Conservation (phyloP, 805 yeast species). For the Vanderwaltozyma tropicalis region DNA sequence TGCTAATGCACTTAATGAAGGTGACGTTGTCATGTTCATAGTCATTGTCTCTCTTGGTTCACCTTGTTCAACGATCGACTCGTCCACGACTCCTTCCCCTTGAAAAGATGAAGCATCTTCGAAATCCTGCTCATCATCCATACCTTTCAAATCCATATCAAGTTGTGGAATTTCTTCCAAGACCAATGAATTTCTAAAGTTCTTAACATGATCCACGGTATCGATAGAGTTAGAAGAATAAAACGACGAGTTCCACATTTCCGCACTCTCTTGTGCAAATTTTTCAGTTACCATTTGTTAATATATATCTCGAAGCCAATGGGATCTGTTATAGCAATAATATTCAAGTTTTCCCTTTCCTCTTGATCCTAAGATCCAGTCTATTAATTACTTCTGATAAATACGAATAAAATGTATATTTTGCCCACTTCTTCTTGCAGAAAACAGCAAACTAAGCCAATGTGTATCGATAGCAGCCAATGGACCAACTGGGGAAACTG, state of each 20-base stretch:
- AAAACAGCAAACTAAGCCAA: too few relatives aligned
- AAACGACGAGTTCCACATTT: conserved; percentile 19
- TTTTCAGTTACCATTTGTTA: too few relatives aligned
- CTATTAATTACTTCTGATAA: too few relatives aligned
- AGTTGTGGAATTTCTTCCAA: conserved; percentile 19
- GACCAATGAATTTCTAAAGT: conserved; percentile 26
- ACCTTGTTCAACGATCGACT: neutral
- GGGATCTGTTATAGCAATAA: too few relatives aligned
- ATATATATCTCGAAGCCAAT: too few relatives aligned
- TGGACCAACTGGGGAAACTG: too few relatives aligned
- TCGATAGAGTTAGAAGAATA: conserved; percentile 23
- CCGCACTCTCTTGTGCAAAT: conserved; percentile 12
- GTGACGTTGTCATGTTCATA: conserved; percentile 33
- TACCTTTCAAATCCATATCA: neutral
- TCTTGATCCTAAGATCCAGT: too few relatives aligned
- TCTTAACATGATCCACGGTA: conserved; percentile 25
- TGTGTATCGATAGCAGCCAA: too few relatives aligned
- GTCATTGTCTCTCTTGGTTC: conserved; percentile 14
- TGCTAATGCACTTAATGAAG: conserved; percentile 35
- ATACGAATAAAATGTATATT: too few relatives aligned
- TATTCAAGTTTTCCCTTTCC: too few relatives aligned
- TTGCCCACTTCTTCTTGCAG: too few relatives aligned
- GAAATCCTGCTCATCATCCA: neutral
- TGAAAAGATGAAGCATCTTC: conserved; percentile 1
- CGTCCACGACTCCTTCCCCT: neutral